A percentile compares a stretch with the other conserved stretches of the same genome.
These are phyloP conservation scores for Huntiella moniliformis DNA, from an alignment of 2,329 filamentous ascomycete genomes.

Conservation along the genomic window DNA sequence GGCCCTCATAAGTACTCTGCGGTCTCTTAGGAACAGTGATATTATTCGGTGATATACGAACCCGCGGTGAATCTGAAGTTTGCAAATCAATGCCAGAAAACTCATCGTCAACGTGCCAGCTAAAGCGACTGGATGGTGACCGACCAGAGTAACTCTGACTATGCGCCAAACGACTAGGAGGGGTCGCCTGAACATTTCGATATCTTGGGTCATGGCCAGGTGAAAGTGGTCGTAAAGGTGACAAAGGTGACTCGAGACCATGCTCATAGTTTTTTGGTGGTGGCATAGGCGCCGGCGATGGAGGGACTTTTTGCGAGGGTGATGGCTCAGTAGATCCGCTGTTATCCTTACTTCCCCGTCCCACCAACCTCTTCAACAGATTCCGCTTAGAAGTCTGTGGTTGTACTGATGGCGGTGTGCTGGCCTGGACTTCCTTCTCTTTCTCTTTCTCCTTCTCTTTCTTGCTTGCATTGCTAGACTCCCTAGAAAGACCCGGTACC, in stretches of 20 bases:
- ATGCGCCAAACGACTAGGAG: conserved; percentile 4
- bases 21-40: conserved; percentile 2
- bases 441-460: conserved; percentile 5
- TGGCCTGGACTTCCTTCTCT: conserved; percentile 2
- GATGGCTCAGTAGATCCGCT: no score
- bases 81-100: conserved; percentile 38
- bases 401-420: background rate
- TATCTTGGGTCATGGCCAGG: conserved; percentile 4
- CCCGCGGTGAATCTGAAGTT: conserved; percentile 35
- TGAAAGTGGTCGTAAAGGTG: background rate
- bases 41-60: conserved; percentile 18
- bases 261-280: no score
- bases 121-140: conserved; percentile 33
- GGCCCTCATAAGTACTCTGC: conserved; percentile 6
- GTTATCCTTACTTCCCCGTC: no score
- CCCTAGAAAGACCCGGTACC: conserved; percentile 9
- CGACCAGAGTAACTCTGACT: conserved; percentile 8
- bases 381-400: conserved; percentile 6
- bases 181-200: background rate
- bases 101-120: conserved; percentile 38
- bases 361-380: background rate
- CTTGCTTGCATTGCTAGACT: conserved; percentile 6
- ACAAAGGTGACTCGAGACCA: conserved; percentile 2
- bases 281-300: no score
- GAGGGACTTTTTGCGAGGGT: no score